These are phyloP conservation scores for Naganishia onofrii DNA, from an alignment of 768 basidiomycete species.

Conservation along the genomic window DNA sequence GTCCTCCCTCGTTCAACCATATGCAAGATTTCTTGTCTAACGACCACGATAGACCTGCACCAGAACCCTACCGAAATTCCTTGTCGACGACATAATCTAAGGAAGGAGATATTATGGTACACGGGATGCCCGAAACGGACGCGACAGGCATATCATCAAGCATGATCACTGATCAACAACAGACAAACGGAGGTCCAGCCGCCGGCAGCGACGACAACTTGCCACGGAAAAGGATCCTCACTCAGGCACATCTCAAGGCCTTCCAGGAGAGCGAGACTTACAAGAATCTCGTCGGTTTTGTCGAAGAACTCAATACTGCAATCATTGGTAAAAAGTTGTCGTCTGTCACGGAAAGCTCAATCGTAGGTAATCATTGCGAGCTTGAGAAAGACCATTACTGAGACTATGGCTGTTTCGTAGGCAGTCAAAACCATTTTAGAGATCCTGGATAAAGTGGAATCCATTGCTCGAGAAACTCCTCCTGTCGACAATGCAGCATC, in stretches of 20 bases:
- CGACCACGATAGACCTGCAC: background rate
- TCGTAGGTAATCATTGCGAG: conserved; percentile 57
- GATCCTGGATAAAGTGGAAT: conserved; percentile 67
- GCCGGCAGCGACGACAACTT: background rate
- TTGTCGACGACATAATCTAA: background rate
- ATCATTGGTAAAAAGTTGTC: conserved; percentile 74
- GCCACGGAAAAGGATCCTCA: conserved; percentile 72
- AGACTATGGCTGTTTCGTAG: conserved; percentile 53
- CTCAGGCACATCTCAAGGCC: conserved; percentile 70
- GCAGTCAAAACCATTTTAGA: conserved; percentile 63
- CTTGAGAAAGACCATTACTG: background rate
- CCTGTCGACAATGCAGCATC: conserved; percentile 85
- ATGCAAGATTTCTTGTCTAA: background rate
- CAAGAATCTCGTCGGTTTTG: conserved; percentile 64
- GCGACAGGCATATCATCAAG: background rate
- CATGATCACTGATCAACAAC: background rate
- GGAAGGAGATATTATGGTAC: background rate
- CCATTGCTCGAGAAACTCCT: conserved; percentile 67
- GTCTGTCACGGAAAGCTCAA: conserved; percentile 61
- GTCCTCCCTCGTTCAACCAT: too few relatives aligned
- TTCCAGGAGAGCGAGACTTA: conserved; percentile 77
- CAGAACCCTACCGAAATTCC: background rate
- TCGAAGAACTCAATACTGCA: conserved; percentile 70
- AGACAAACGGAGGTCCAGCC: background rate
- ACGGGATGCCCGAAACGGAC: background rate